Base-by-base conservation (phyloP, 495 filamentous ascomycete genomes). In the Penicillium herquei region DNA sequence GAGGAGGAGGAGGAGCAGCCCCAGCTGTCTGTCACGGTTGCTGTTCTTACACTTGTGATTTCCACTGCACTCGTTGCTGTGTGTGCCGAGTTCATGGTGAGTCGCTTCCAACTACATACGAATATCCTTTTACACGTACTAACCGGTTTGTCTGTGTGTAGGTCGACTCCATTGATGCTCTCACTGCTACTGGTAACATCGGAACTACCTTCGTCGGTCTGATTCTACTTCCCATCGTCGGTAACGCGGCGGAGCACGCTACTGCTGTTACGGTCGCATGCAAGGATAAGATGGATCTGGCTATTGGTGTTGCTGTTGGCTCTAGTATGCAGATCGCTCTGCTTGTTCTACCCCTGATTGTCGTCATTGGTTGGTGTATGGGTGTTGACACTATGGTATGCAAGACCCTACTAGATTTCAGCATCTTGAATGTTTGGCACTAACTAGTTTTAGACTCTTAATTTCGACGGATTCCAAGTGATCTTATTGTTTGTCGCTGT, bases 241-340 rank as follows among this genome's bases (percentile, higher is more conserved):
- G 90, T 40, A 94, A 95, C 64, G 90, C 90, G 5, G 90, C 90
- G 6, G 90, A 95, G 69, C 90, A 94, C 65, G 89, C 88, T 17
- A 94, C 90, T 2, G 89, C 90, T 17, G 88, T 95, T 21, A 93
- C 89, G 0, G 90, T 92, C 6, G 90, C 90, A 1, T 78, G 84
- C 67, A 95, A 94, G 77, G 90, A 93, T 69, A 95, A 94, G 68
- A 94, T 94, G 90, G 90, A 94, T 64, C 72, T 93, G 14, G 84
- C 88, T 10, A 92, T 93, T 56, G 89, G 90, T 26, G 90, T 95
- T 11, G 88, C 89, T 6, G 84, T 95, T 11, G 90, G 90, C 49
- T 90, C 87, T 26, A 88, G 84, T 56, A 92, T 95, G 88, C 90
- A 95, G 76, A 89, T 95, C 71, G 86, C 90, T 0, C 73, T 95